Conservation (phyloP, 805 yeast species). For the Hanseniaspora mollemarum region DNA sequence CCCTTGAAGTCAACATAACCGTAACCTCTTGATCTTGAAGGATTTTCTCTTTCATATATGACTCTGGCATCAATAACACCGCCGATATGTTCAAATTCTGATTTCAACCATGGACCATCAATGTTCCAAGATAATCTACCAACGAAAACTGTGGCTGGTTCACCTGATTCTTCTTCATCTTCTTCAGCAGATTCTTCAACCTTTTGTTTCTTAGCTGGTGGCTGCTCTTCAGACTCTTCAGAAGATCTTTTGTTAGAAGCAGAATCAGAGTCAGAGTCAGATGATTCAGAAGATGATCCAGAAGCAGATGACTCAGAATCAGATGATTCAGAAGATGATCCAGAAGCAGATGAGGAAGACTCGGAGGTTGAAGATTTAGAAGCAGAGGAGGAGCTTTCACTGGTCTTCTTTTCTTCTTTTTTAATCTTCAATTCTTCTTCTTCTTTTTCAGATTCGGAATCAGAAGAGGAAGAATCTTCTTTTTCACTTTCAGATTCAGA, state of each 20-base stretch:
- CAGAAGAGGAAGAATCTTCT: slow-evolving; percentile 17
- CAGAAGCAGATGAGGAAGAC: slow-evolving; percentile 19
- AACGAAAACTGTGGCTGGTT: slow-evolving; percentile 83
- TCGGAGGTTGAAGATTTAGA: slow-evolving; percentile 24
- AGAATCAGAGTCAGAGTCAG: slow-evolving; percentile 24
- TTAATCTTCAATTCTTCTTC: slow-evolving; percentile 16
- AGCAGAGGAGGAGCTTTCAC: too few species aligned
- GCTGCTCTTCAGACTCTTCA: slow-evolving; percentile 25
- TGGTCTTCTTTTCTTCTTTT: slow-evolving; percentile 25
- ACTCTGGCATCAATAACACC: slow-evolving; percentile 87
- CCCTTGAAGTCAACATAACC: slow-evolving; percentile 90
- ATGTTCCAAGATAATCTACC: slow-evolving; percentile 96
- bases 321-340: slow-evolving; percentile 21
- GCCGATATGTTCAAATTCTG: slow-evolving; percentile 72
- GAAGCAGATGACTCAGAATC: slow-evolving; percentile 24
- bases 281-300: slow-evolving; percentile 28
- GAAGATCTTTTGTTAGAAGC: slow-evolving; percentile 20
- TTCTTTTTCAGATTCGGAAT: too few species aligned
- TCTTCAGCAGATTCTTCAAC: slow-evolving; percentile 30
- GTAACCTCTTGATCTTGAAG: slow-evolving; percentile 92
- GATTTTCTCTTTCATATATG: slow-evolving; percentile 70
- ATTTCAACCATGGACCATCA: slow-evolving; percentile 86
- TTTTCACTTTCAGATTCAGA: slow-evolving; percentile 24
- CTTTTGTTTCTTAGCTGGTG: slow-evolving; percentile 30
- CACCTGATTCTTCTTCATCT: slow-evolving; percentile 36